A percentile compares a stretch with the other conserved stretches of the same genome.
phyloP scores from a whole-genome alignment of 306 rosid species.

The Rosa persica region DNA sequence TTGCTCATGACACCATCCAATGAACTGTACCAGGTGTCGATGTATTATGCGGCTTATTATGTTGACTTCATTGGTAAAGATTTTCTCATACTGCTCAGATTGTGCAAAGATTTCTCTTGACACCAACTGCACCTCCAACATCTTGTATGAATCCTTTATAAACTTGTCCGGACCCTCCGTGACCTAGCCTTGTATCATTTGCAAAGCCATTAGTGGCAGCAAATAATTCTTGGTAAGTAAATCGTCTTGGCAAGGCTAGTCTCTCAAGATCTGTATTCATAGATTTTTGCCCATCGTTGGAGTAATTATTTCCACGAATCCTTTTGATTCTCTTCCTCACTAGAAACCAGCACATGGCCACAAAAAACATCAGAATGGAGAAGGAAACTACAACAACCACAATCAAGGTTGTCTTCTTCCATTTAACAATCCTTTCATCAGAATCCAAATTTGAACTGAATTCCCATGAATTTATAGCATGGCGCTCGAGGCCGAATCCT shows the following conservation, averaged over 20 bases:
- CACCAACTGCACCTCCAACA: constrained; percentile 39
- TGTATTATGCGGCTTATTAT: constrained; percentile 57
- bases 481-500: not conserved
- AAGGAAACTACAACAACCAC: not conserved
- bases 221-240: constrained; percentile 38
- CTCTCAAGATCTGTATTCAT: constrained; percentile 32
- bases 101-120: constrained; percentile 50
- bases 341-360: constrained; percentile 8
- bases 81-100: constrained; percentile 34
- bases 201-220: constrained; percentile 43
- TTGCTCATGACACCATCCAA: too few relatives aligned
- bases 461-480: constrained; percentile 11
- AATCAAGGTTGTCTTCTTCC: not conserved
- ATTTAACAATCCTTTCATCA: not conserved
- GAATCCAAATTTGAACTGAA: constrained; percentile 20
- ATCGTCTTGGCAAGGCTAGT: constrained; percentile 39
- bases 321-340: not conserved
- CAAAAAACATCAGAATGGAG: not conserved
- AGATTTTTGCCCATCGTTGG: not conserved
- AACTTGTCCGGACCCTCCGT: constrained; percentile 52
- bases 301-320: not conserved
- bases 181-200: constrained; percentile 38
- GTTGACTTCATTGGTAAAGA: constrained; percentile 43
- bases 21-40: constrained; percentile 11
- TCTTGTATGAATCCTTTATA: constrained; percentile 39